Conservation (phyloP, 2,329 filamentous ascomycete genomes). For the Colletotrichum scovillei region DNA sequence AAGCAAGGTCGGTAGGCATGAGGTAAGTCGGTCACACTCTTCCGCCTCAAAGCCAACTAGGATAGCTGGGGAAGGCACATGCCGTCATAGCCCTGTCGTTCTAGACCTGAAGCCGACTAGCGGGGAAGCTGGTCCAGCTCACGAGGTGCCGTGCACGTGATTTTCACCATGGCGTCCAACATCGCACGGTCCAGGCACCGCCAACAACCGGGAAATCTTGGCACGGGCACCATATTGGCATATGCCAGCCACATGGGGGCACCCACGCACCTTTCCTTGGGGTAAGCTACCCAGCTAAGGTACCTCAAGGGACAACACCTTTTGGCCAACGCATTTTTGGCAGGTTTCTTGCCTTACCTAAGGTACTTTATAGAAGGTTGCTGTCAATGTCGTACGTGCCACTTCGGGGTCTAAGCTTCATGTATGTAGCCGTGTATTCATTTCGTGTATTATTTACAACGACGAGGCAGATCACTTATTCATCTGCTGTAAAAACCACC, state of each 20-base stretch:
- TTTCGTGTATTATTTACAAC: not conserved
- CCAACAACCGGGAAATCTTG: not conserved
- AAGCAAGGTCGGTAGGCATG: not conserved
- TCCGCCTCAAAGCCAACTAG: slow-evolving; percentile 29
- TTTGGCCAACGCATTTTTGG: too few relatives aligned
- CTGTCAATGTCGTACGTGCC: too few relatives aligned
- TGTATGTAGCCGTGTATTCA: not conserved
- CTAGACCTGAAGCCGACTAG: slow-evolving; percentile 27
- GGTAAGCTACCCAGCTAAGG: too few relatives aligned
- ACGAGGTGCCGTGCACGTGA: slow-evolving; percentile 13
- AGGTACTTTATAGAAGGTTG: too few relatives aligned
- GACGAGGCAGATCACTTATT: not conserved
- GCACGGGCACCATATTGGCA: too few relatives aligned
- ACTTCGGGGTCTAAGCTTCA: not conserved
- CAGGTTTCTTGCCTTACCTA: too few relatives aligned
- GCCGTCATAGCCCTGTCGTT: slow-evolving; percentile 35
- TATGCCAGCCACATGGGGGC: too few relatives aligned
- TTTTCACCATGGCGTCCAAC: not conserved
- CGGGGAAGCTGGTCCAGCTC: not conserved
- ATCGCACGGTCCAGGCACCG: not conserved
- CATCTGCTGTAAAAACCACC: not conserved
- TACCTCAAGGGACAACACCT: too few relatives aligned
- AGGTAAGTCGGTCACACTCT: slow-evolving; percentile 21
- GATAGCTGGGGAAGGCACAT: slow-evolving; percentile 31
- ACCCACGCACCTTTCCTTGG: too few relatives aligned